A percentile compares a stretch with the other conserved stretches of the same genome.
phyloP scores from a whole-genome alignment of 169 alveolate species.

The Babesia bovis region DNA sequence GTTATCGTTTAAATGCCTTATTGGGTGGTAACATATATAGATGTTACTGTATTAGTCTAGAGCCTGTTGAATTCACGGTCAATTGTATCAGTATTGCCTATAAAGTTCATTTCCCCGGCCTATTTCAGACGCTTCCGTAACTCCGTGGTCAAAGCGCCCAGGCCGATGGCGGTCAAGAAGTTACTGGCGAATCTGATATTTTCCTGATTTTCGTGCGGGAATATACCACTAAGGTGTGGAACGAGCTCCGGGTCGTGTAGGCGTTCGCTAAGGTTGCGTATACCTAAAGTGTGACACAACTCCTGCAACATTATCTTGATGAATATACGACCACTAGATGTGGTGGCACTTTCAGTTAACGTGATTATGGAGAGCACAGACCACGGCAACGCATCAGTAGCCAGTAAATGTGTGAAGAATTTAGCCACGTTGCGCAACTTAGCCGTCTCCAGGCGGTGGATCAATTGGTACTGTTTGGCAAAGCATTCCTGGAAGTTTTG shows the following conservation, averaged over 20 bases:
- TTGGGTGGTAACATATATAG: too few relatives aligned
- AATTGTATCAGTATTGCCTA: too few relatives aligned
- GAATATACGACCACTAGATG: constrained; percentile 95
- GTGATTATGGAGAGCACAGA: constrained; percentile 85
- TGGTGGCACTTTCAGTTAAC: constrained; percentile 95
- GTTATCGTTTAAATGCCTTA: too few relatives aligned
- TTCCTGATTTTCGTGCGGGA: constrained; percentile 92
- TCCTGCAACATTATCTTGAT: constrained; percentile 93
- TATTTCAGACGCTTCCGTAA: constrained; percentile 82
- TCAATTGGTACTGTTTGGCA: constrained; percentile 77
- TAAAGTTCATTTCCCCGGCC: too few relatives aligned
- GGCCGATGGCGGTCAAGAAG: constrained; percentile 97
- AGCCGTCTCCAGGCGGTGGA: constrained; percentile 95
- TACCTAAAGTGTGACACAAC: constrained; percentile 87
- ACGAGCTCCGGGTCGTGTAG: constrained; percentile 84
- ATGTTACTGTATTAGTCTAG: too few relatives aligned
- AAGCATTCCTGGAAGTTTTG: constrained; percentile 89
- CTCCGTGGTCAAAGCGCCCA: constrained; percentile 92
- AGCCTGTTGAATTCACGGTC: too few relatives aligned
- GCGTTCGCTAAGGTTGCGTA: constrained; percentile 69
- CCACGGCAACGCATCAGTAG: constrained; percentile 83
- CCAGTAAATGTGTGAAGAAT: constrained; percentile 94
- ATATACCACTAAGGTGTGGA: constrained; percentile 88
- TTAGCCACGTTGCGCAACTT: constrained; percentile 95
- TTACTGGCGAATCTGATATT: constrained; percentile 95